Conservation (phyloP, 2,329 filamentous ascomycete species). For the Shiraia bambusicola region DNA sequence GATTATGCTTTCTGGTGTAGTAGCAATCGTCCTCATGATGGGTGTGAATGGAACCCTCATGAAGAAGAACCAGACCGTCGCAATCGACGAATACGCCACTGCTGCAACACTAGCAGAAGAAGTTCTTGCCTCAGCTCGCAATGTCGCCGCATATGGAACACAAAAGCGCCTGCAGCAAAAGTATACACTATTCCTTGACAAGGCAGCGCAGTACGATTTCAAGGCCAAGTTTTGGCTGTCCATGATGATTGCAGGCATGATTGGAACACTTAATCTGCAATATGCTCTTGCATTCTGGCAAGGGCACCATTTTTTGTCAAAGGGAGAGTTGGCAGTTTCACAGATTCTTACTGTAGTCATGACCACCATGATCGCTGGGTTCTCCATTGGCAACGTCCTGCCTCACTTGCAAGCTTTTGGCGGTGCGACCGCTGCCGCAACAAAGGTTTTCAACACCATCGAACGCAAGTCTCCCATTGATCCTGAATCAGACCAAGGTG, state of each 20-base stretch:
- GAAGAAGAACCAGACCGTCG: slow-evolving; percentile 71
- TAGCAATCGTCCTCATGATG: slow-evolving; percentile 78
- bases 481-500: slow-evolving; percentile 69
- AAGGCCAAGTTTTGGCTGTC: slow-evolving; percentile 72
- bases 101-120: slow-evolving; percentile 91
- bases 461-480: slow-evolving; percentile 85
- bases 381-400: slow-evolving; percentile 70
- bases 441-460: slow-evolving; percentile 93
- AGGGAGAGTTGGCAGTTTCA: slow-evolving; percentile 61
- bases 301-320: slow-evolving; percentile 58
- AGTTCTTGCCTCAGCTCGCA: slow-evolving; percentile 89
- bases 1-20: slow-evolving; percentile 78
- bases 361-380: slow-evolving; percentile 89
- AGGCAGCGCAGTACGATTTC: slow-evolving; percentile 74
- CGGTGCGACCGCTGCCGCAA: slow-evolving; percentile 76
- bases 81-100: slow-evolving; percentile 75
- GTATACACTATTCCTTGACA: slow-evolving; percentile 74
- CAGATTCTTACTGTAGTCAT: slow-evolving; percentile 83
- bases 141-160: slow-evolving; percentile 88
- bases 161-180: slow-evolving; percentile 87
- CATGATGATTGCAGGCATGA: slow-evolving; percentile 80
- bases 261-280: slow-evolving; percentile 80
- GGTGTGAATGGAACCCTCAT: slow-evolving; percentile 72
- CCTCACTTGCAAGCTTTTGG: slow-evolving; percentile 87
- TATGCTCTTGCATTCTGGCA: slow-evolving; percentile 51